phyloP scores from a whole-genome alignment of 129 eudicot species.

The Flaveria robusta region DNA sequence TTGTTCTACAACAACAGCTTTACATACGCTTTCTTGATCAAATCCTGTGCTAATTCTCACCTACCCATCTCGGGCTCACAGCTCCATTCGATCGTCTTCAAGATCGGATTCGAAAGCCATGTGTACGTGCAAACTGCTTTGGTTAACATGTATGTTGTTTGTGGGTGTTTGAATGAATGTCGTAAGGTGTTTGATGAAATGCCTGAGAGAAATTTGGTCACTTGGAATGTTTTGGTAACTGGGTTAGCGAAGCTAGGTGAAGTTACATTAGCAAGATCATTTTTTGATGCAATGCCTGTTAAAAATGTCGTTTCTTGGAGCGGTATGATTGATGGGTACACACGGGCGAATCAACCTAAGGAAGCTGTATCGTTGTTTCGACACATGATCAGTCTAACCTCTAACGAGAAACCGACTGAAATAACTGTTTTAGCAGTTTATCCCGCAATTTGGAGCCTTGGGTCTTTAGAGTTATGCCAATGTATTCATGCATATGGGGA shows the following conservation, averaged over 20 bases:
- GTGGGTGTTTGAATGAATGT: constrained; percentile 32
- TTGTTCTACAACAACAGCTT: constrained; percentile 24
- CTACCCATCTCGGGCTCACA: constrained; percentile 35
- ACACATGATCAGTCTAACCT: constrained; percentile 27
- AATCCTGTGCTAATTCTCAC: constrained; percentile 38
- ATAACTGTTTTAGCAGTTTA: constrained; percentile 45
- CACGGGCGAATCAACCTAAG: constrained; percentile 33
- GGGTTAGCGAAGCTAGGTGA: constrained; percentile 44
- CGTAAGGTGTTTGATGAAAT: constrained; percentile 50
- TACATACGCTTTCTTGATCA: constrained; percentile 30
- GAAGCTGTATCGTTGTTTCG: constrained; percentile 40
- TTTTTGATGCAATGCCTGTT: constrained; percentile 42
- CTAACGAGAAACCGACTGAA: constrained; percentile 34
- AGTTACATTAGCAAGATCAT: constrained; percentile 29
- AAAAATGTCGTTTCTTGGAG: constrained; percentile 54
- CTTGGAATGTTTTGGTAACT: constrained; percentile 48
- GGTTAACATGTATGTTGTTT: constrained; percentile 44
- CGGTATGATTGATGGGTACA: constrained; percentile 54
- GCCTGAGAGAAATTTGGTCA: constrained; percentile 43
- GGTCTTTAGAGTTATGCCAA: constrained; percentile 46
- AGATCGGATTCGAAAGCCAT: constrained; percentile 35
- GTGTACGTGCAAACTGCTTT: constrained; percentile 52
- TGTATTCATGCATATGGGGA: constrained; percentile 47
- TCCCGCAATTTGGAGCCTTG: constrained; percentile 45
- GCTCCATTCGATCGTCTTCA: constrained; percentile 39